Evolutionary conservation across 805 yeast species (phyloP), one percentile per base, ranked within the genome.

Genomic region (Spathaspora girioi): DNA sequence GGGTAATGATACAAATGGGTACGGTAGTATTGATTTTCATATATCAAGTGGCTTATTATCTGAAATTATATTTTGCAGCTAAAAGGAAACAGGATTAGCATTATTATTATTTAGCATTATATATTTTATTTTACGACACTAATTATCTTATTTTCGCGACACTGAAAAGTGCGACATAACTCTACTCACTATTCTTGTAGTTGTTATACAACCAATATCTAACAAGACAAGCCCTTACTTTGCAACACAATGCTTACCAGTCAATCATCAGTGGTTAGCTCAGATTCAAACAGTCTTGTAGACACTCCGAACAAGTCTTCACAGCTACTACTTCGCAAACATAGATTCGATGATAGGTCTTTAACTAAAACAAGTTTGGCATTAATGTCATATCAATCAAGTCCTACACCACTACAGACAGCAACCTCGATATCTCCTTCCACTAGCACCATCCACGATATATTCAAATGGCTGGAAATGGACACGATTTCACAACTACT

Each of bases 321-420:
- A 4, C n/a, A n/a, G n/a, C 6, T 23, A 18, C n/a, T 23, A 42
- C 48, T 54, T 26, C 57, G 56, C 44, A 63, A 60, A 51, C 59
- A 52, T 8, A 61, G 64, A 20, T 73, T 73, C 48, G 78, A 73
- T 55, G 76, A 71, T 55, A 59, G 77, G 26, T 62, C 76, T 3
- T 68, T 60, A 38, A 69, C 76, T 3, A 51, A 49, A n/a, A 54
- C 68, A 29, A 60, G 68, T 47, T 41, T 62, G 14, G 53, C 63
- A 12, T 49, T 65, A 43, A 55, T 50, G 45, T 47, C 56, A 23
- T 59, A 58, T 38, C 47, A 51, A 40, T 45, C 43, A 23, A 20
- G 11, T 14, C 29, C 44, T 3, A 2, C 44, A 14, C 26, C 44
- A 8, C n/a, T 2, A 17, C 44, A 23, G 27, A 8, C 38, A 43